Base-by-base conservation (phyloP, 2,329 filamentous ascomycete genomes). In the Chrysoporthe cubensis region DNA sequence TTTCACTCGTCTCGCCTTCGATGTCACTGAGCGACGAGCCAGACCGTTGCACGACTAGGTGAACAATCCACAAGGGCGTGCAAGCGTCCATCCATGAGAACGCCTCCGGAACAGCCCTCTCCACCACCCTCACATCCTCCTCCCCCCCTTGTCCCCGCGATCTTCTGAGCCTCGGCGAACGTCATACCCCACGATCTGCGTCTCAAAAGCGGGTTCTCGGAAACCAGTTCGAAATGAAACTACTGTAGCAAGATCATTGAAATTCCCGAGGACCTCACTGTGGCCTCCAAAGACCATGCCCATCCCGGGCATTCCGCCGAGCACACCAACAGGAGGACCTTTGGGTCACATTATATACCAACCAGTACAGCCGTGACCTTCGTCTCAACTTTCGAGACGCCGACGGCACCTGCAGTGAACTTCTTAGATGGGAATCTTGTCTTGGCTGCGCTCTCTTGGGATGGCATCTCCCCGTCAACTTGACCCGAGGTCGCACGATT, bases 261-360 rank as follows among this genome's bases (percentile, higher is more conserved):
- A 52, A 62, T 54, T 44, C 58, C 64, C 64, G 58, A 56, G 48
- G 9, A 4, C 44, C 50, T 37, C 50, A 54, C 26, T 26, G 26
- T 26, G 26, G 26, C 2, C 43, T 46, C 43, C 4, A 4, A 16
- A 18, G 21, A 5, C 21, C 16, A 26, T n/a, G 40, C 18, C 48
- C 34, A 16, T 40, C 40, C 63, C 42, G 52, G 56, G 34, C 60
- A 60, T 64, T 64, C 65, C 52, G 60, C 60, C 40, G 56, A n/a
- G 62, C 46, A 62, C 67, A 60, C 57, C 21, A n/a, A n/a, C 40
- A 59, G 61, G 58, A n/a, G 26, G 50, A 44, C 54, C 37, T 54
- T 67, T 65, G 43, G 34, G 66, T 67, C 48, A 58, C 62, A 65
- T 65, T 44, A 11, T 63, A 54, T 65, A 52, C 62, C 66, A 32